Evolutionary conservation across 441 rosid genomes (phyloP), one percentile per base, ranked within the genome.

Genomic region (Syzygium malaccense): DNA sequence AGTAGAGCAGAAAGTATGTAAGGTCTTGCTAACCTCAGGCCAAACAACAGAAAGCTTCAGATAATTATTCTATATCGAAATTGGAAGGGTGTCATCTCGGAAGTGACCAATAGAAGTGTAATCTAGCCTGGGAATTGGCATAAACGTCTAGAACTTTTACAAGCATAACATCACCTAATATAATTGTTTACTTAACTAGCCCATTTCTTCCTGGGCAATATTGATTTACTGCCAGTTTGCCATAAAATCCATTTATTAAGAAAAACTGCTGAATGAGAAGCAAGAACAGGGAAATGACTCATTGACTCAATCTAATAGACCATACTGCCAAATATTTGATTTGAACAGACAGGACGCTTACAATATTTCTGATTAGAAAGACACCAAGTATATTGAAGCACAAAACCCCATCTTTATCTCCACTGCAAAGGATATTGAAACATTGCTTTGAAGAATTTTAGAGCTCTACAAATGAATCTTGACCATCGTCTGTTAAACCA

Each of bases 1-100:
- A 28, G 0, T 5, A 30, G 1, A 60, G 32, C 2, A 60, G 0
- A 1, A 26, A 60, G 66, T 28, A 41, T 41, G 7, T 5, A 41
- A 60, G 32, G 68, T 8, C 1, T 6, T 33, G 68, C 68, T 8
- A 60, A n/a, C 33, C 33, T 3, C 10, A 62, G 9, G 68, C 10
- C 68, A 14, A 60, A 14, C 33, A 28, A 6, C 33, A 6, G 3
- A n/a, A 60, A 28, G 68, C 2, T 14, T 26, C 8, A 5, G 15
- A 1, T 26, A 12, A 25, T 14, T 28, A 4, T 13, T 62, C 17
- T 2, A 8, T 13, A 62, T n/a, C 4, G 1, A 62, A 28, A 4
- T 62, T 14, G 19, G 9, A 28, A 41, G 45, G 2, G 18, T 0
- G 4, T 28, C 66, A 60, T 28, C 8, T 62, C 0, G 1, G 2